Percentiles rank a stretch among this genome's conserved stretches.
Conservation (phyloP, 78 protist genomes). For the Dictyostelium brefeldianum region DNA sequence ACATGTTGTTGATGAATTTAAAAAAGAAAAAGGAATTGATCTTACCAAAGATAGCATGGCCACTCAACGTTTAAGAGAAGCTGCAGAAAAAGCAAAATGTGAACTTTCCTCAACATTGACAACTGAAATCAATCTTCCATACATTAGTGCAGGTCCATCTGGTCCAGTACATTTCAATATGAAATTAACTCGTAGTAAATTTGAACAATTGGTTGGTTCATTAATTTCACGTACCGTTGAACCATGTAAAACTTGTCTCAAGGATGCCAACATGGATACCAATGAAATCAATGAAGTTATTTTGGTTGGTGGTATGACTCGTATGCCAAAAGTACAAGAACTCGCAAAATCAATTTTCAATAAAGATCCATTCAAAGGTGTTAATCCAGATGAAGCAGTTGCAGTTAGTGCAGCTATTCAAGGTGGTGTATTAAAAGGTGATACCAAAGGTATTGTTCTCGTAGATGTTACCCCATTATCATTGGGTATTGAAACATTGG, state of each 20-base stretch:
- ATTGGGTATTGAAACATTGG: conserved; percentile 92
- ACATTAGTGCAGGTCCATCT: conserved; percentile 96
- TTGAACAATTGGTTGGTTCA: conserved; percentile 91
- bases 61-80: conserved; percentile 98
- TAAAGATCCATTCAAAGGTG: conserved; percentile 96
- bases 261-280: conserved; percentile 94
- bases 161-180: conserved; percentile 98
- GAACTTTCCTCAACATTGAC: conserved; percentile 96
- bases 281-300: conserved; percentile 97
- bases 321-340: conserved; percentile 98
- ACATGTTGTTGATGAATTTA: conserved; percentile 91
- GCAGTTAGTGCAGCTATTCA: conserved; percentile 99
- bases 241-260: conserved; percentile 95
- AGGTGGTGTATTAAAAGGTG: conserved; percentile 98
- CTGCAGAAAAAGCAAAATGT: conserved; percentile 98
- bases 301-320: conserved; percentile 99
- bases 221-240: conserved; percentile 93
- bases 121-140: conserved; percentile 98
- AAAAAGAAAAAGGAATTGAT: conserved; percentile 91
- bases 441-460: conserved; percentile 72
- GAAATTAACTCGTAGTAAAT: conserved; percentile 92
- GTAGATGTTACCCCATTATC: conserved; percentile 93
- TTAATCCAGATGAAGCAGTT: conserved; percentile 99
- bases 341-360: conserved; percentile 91
- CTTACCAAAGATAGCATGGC: conserved; percentile 93